Percentiles rank a stretch among this genome's conserved stretches.
These are phyloP conservation scores for Wickerhamiella allomyrinae DNA, from an alignment of 805 yeast species.

Conservation along the genomic window DNA sequence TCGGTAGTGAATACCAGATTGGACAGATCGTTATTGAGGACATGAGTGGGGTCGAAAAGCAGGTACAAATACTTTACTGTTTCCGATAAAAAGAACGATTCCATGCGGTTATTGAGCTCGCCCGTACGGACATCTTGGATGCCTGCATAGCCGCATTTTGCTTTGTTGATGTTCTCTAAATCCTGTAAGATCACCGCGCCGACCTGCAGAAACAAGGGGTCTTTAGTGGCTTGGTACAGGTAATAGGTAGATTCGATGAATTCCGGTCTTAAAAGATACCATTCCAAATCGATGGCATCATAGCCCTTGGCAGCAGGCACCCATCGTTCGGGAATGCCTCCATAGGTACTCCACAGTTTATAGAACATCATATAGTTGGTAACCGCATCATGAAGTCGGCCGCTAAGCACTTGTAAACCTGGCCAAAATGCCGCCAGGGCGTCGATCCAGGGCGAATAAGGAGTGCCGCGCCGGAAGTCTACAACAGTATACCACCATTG, in stretches of 20 bases:
- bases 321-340: conserved; percentile 87
- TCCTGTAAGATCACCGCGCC: conserved; percentile 53
- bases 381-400: conserved; percentile 55
- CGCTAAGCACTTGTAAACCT: conserved; percentile 67
- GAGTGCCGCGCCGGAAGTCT: conserved; percentile 36
- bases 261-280: conserved; percentile 92
- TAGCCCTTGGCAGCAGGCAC: conserved; percentile 20
- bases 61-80: conserved; percentile 72
- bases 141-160: conserved; percentile 73
- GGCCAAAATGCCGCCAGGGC: conserved; percentile 80
- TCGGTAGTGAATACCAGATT: conserved; percentile 62
- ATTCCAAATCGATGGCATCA: conserved; percentile 43
- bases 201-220: conserved; percentile 65
- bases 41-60: conserved; percentile 56
- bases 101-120: conserved; percentile 66
- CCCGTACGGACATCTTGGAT: conserved; percentile 52
- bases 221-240: conserved; percentile 68
- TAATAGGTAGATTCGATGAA: conserved; percentile 80
- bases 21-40: conserved; percentile 30
- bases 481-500: conserved; percentile 43
- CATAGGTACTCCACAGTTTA: conserved; percentile 69
- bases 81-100: conserved; percentile 77
- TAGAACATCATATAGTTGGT: conserved; percentile 44
- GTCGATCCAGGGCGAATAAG: conserved; percentile 61
- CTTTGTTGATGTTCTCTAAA: conserved; percentile 37